phyloP scores from a whole-genome alignment of 1,284 basidiomycete genomes.

The Takashimella koratensis region DNA sequence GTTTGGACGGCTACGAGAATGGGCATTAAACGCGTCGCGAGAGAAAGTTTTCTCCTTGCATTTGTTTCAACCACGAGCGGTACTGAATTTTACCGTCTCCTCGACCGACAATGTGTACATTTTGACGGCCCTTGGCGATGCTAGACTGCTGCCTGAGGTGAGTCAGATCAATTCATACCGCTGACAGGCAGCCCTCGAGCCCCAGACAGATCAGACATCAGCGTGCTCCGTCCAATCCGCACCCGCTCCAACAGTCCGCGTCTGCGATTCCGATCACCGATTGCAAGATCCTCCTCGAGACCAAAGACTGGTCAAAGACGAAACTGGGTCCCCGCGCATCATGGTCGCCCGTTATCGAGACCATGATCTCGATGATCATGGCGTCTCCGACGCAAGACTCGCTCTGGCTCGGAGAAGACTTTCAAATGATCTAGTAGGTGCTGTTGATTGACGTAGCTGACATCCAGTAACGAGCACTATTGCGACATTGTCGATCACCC shows the following conservation, averaged over 20 bases:
- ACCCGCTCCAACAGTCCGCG: background rate
- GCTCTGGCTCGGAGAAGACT: constrained; percentile 37
- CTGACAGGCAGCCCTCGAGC: no score
- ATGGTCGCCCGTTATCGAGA: constrained; percentile 31
- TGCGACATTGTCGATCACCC: constrained; percentile 16
- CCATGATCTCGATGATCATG: constrained; percentile 28
- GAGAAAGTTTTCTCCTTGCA: background rate
- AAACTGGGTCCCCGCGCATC: constrained; percentile 23
- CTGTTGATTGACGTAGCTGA: background rate
- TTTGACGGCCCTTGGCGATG: background rate
- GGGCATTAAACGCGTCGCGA: background rate
- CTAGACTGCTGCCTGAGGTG: background rate
- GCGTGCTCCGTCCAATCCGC: background rate
- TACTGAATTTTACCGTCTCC: background rate
- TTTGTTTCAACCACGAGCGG: background rate
- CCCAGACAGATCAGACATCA: no score
- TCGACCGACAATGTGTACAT: background rate
- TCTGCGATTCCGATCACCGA: background rate
- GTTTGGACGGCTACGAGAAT: background rate
- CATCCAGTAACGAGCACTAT: constrained; percentile 15
- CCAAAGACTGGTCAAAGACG: constrained; percentile 27
- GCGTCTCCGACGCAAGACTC: constrained; percentile 24
- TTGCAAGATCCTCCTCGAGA: background rate
- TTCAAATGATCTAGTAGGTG: constrained; percentile 31
- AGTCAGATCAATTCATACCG: no score